Base-by-base conservation (phyloP, 2,329 filamentous ascomycete genomes). In the Stagonosporopsis cucurbitacearum region DNA sequence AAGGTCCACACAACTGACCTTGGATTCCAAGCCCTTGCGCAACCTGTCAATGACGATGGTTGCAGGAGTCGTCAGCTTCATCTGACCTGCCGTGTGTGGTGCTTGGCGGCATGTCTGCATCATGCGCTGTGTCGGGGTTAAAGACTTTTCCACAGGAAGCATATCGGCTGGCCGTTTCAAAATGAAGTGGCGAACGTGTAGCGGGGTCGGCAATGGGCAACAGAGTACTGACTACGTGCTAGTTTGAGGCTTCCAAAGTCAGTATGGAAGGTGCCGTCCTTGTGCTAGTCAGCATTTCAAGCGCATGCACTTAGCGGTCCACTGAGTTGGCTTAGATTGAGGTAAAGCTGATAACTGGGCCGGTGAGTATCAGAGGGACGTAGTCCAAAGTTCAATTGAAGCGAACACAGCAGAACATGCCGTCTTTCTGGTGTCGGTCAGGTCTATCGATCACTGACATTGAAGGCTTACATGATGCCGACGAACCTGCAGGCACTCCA, bases 1-100 rank as follows among this genome's bases (percentile, higher is more conserved):
- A 17, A 11, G 13, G 2, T 13, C 15, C 17, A 11, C 7, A 12
- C 6, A 17, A 44, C 22, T 17, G 17, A 39, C 32, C 6, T 25
- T 9, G 17, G 23, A 13, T 44, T 4, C 15, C n/a, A 8, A 39
- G 6, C 6, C 8, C 4, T 32, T 32, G 30, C 13, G 4, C 25
- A 15, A 19, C 19, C 41, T 40, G 40, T 17, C n/a, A 15, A 15
- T 26, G 12, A 33, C n/a, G 22, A 8, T n/a, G 25, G 35, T 15
- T 33, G 20, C 20, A 22, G 41, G 50, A 35, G 35, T 52, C 50
- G 50, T 52, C 33, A 52, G 35, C 42, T 32, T 28, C 35, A 19
- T 15, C 13, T 26, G 26, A 41, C 42, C 35, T 46, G 42, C 35
- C 35, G 7, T 46, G 12, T 45, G 4, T 33, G 35, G 42, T 35